phyloP scores from a whole-genome alignment of 2,329 filamentous ascomycete species.

The Xylariaceae sp. region DNA sequence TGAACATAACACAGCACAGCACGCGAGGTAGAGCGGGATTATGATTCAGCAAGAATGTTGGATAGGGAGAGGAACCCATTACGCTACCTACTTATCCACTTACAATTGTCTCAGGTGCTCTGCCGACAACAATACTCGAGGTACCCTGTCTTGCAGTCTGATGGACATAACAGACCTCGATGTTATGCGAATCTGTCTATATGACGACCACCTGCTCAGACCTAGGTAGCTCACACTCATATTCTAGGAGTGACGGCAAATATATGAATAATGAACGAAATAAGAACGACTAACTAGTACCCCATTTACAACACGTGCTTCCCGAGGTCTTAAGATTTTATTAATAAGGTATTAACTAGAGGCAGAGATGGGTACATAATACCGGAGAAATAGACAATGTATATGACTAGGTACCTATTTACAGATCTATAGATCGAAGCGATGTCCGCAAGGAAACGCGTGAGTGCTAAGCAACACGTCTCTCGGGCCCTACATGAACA shows the following conservation, averaged over 20 bases:
- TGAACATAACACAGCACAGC: not conserved
- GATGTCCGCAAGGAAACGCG: no score
- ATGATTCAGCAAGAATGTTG: not conserved
- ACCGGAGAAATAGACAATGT: no score
- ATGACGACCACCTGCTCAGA: not conserved
- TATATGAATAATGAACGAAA: slow-evolving; percentile 4
- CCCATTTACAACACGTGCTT: not conserved
- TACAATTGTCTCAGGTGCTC: not conserved
- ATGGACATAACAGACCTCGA: not conserved
- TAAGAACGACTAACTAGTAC: not conserved
- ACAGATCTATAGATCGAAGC: no score
- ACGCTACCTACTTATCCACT: not conserved
- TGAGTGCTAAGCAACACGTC: no score
- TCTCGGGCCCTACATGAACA: no score
- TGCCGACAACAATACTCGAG: not conserved
- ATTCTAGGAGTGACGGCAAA: not conserved
- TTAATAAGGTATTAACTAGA: not conserved
- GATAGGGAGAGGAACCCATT: not conserved
- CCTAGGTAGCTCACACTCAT: not conserved
- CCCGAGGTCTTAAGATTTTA: not conserved
- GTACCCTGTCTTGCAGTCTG: not conserved
- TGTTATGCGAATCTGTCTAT: not conserved
- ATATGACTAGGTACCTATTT: no score
- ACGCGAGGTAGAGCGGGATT: not conserved
- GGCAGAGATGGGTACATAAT: not conserved